These are phyloP conservation scores for Aphanomyces astaci DNA, from an alignment of 352 stramenopile species.

Conservation along the genomic window DNA sequence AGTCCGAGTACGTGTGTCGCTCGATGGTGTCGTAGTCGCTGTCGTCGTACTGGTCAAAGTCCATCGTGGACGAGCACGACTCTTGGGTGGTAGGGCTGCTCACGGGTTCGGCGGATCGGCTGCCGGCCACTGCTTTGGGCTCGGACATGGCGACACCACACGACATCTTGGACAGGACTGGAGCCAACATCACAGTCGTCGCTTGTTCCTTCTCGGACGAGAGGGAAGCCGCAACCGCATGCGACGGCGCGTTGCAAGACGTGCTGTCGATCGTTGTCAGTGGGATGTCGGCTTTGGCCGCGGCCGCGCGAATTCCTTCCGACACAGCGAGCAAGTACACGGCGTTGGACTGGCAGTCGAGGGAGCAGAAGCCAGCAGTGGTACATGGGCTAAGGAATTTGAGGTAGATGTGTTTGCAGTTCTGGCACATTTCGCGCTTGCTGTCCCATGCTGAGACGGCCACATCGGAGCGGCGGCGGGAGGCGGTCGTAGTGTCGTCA, in stretches of 20 bases:
- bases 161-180: neutral
- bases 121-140: slow-evolving; percentile 17
- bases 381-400: slow-evolving; percentile 69
- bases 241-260: neutral
- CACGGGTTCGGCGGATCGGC: neutral
- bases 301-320: slow-evolving; percentile 63
- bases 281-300: neutral
- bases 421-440: slow-evolving; percentile 75
- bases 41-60: neutral
- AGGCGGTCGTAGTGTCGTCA: neutral
- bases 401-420: slow-evolving; percentile 81
- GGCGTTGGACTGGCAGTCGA: slow-evolving; percentile 85
- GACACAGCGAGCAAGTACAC: slow-evolving; percentile 73
- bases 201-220: too few relatives aligned
- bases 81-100: neutral
- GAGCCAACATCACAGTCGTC: neutral
- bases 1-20: slow-evolving; percentile 64
- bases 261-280: neutral
- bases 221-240: too few relatives aligned
- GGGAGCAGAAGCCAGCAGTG: slow-evolving; percentile 77
- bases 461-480: neutral
- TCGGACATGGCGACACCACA: neutral
- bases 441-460: slow-evolving; percentile 50
- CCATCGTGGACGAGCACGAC: neutral
- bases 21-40: slow-evolving; percentile 20